Evolutionary conservation across 495 filamentous ascomycete genomes (phyloP).

Genomic region (Terfezia claveryi): DNA sequence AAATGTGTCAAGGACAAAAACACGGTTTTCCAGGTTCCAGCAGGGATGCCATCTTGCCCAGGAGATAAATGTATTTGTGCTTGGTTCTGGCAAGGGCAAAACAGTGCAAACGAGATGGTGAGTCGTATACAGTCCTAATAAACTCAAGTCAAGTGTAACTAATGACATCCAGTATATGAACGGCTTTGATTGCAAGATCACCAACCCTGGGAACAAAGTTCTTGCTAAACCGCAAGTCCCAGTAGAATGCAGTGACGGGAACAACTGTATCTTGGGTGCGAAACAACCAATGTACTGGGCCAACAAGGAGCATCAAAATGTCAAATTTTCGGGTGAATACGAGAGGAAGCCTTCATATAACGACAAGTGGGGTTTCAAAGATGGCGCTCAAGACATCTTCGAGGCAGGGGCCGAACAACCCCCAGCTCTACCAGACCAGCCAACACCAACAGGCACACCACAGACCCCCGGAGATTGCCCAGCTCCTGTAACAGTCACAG

Average conservation of each 20-base stretch:
- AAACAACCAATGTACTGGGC: conserved; percentile 26
- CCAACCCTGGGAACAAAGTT: conserved; percentile 22
- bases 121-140: background rate
- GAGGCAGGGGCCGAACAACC: background rate
- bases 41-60: conserved; percentile 28
- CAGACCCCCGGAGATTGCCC: too few relatives aligned
- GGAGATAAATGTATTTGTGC: conserved; percentile 31
- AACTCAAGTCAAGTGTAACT: background rate
- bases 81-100: conserved; percentile 35
- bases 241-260: conserved; percentile 24
- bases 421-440: too few relatives aligned
- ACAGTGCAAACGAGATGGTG: conserved; percentile 23
- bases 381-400: conserved; percentile 30
- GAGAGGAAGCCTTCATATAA: conserved; percentile 23
- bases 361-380: conserved; percentile 22
- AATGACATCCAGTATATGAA: conserved; percentile 26
- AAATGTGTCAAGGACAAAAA: conserved; percentile 9
- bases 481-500: too few relatives aligned
- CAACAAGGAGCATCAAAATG: conserved; percentile 22
- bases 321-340: conserved; percentile 15
- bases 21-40: conserved; percentile 27
- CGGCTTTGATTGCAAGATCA: conserved; percentile 33
- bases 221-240: conserved; percentile 25
- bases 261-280: conserved; percentile 28
- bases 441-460: too few relatives aligned